Conservation (phyloP, 1,284 basidiomycete species). For the Cryptococcus wingfieldii region DNA sequence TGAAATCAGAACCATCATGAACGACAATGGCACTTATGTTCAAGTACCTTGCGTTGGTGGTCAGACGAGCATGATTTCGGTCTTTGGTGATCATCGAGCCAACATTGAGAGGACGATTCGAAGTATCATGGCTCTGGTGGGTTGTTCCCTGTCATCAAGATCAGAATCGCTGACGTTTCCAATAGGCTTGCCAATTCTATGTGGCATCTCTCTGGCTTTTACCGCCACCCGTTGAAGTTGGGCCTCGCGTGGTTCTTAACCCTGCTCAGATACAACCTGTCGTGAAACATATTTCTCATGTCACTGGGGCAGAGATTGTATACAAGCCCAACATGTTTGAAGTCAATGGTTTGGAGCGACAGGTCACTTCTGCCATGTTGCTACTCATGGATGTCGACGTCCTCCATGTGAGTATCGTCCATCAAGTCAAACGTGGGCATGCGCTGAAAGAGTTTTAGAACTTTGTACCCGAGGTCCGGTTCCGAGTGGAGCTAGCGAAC, state of each 20-base stretch:
- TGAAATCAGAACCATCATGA: conserved; percentile 86
- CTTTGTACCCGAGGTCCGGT: conserved; percentile 95
- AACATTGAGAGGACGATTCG: conserved; percentile 93
- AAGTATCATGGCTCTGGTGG: conserved; percentile 88
- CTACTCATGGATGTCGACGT: conserved; percentile 87
- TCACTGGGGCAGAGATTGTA: conserved; percentile 87
- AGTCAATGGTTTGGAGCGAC: conserved; percentile 90
- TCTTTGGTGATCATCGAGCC: conserved; percentile 90
- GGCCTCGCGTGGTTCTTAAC: conserved; percentile 71
- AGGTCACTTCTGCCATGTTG: conserved; percentile 79
- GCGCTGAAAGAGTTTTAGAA: conserved; percentile 51
- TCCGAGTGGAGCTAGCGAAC: conserved; percentile 96
- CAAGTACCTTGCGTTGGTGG: conserved; percentile 75
- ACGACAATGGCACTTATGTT: conserved; percentile 93
- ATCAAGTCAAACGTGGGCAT: not conserved
- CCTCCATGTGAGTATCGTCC: conserved; percentile 64
- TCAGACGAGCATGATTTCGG: conserved; percentile 80
- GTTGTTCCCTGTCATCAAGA: conserved; percentile 39
- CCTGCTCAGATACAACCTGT: conserved; percentile 77
- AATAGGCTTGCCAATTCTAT: conserved; percentile 88
- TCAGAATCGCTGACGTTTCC: conserved; percentile 5
- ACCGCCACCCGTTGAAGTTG: conserved; percentile 86
- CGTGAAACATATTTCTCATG: conserved; percentile 78
- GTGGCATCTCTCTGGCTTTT: conserved; percentile 94
- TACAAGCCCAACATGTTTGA: conserved; percentile 98